These are phyloP conservation scores for Boletus pseudo-olivaceus DNA, from an alignment of 768 basidiomycete species.

Conservation along the genomic window DNA sequence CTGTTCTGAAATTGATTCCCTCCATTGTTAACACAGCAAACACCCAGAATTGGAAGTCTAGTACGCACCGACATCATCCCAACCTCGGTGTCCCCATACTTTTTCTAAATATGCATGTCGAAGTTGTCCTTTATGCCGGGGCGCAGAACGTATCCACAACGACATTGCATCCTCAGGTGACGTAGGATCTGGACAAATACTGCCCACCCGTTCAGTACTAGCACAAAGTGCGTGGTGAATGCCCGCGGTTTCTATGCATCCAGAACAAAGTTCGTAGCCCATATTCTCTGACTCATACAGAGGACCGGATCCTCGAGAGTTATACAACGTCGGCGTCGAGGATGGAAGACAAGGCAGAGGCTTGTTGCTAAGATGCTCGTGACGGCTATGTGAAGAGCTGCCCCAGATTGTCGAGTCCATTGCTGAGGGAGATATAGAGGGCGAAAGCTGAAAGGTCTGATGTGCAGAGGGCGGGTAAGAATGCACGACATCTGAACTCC, in stretches of 20 bases:
- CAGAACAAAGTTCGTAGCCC: conserved; percentile 84
- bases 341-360: conserved; percentile 45
- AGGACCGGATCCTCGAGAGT: conserved; percentile 1
- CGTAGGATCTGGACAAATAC: conserved; percentile 36
- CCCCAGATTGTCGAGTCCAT: conserved; percentile 16
- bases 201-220: conserved; percentile 34
- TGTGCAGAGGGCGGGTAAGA: conserved; percentile 37
- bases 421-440: conserved; percentile 17
- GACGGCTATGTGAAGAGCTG: conserved; percentile 10
- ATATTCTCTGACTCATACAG: conserved; percentile 6
- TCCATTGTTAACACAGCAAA: conserved; percentile 1
- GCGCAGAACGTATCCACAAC: conserved; percentile 65
- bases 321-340: conserved; percentile 17
- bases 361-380: conserved; percentile 32
- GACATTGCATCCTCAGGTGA: conserved; percentile 55
- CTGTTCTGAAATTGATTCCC: conserved; percentile 50
- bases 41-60: background rate
- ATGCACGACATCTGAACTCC: conserved; percentile 19
- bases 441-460: conserved; percentile 21
- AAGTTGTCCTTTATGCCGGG: conserved; percentile 67
- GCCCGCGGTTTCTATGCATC: conserved; percentile 75
- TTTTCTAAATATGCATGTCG: conserved; percentile 87
- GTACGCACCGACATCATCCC: conserved; percentile 84
- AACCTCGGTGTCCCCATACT: conserved; percentile 77
- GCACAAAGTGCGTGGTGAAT: conserved; percentile 70